Conservation (phyloP, 306 rosid genomes). For the Corylus americana region DNA sequence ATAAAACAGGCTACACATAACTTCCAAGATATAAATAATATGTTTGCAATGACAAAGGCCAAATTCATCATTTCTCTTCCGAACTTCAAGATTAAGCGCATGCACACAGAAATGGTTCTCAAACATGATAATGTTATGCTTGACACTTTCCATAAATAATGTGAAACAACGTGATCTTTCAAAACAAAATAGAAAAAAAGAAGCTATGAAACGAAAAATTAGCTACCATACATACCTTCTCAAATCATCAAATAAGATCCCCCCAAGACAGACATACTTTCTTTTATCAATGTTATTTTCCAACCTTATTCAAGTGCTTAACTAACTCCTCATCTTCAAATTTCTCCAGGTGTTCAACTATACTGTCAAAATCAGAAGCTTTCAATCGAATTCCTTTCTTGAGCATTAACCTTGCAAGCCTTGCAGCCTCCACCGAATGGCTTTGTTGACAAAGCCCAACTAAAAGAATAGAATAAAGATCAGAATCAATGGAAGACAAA, state of each 20-base stretch:
- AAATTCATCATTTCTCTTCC: neutral
- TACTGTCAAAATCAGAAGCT: conserved; percentile 40
- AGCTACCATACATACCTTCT: conserved; percentile 48
- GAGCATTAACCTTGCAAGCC: conserved; percentile 64
- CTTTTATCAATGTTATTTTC: conserved; percentile 9
- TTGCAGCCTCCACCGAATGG: conserved; percentile 53
- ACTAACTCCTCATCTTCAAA: conserved; percentile 55
- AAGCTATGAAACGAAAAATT: neutral
- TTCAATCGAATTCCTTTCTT: conserved; percentile 51
- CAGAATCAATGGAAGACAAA: conserved; percentile 57
- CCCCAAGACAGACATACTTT: neutral
- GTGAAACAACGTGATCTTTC: neutral
- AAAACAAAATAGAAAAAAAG: neutral
- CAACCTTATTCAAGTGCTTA: conserved; percentile 35
- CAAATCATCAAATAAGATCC: conserved; percentile 16
- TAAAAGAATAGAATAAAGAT: conserved; percentile 58
- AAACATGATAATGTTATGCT: neutral
- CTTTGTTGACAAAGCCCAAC: conserved; percentile 58
- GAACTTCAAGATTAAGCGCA: neutral
- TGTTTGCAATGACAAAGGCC: too few relatives aligned
- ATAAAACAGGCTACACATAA: too few relatives aligned
- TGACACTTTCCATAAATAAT: neutral
- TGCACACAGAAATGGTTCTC: neutral
- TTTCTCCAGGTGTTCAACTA: conserved; percentile 41
- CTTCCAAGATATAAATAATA: too few relatives aligned